phyloP scores from a whole-genome alignment of 1,284 basidiomycete genomes.

The Ganoderma lucidum region DNA sequence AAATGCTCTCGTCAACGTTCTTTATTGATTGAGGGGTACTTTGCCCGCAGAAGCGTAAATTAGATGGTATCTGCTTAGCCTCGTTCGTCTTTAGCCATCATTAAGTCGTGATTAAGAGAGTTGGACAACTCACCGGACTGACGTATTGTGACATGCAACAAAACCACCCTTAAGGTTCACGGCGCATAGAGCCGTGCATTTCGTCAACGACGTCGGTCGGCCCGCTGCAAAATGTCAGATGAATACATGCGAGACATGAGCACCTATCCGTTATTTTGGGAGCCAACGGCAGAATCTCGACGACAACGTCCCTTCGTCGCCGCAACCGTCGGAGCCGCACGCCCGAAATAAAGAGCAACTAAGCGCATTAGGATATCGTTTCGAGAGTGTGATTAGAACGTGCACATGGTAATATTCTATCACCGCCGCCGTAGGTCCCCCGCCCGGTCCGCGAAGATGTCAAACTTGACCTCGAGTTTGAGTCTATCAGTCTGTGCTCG shows the following conservation, averaged over 20 bases:
- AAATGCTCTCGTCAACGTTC: not conserved
- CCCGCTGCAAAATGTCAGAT: not conserved
- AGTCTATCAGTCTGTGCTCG: not conserved
- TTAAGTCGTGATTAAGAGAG: not conserved
- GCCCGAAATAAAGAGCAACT: not conserved
- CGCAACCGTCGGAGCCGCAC: not conserved
- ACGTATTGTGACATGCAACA: not conserved
- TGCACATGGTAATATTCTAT: constrained; percentile 5
- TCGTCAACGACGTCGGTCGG: not conserved
- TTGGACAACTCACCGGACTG: not conserved
- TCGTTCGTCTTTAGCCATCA: no score
- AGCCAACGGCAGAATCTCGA: not conserved
- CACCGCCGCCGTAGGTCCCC: not conserved
- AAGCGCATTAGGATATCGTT: constrained; percentile 6
- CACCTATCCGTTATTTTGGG: not conserved
- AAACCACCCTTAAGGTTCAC: no score
- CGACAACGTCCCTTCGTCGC: not conserved
- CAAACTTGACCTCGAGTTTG: not conserved
- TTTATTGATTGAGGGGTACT: no score
- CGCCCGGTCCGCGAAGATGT: not conserved
- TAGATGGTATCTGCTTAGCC: no score
- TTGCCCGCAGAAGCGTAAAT: no score
- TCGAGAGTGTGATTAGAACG: not conserved
- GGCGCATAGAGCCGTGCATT: not conserved
- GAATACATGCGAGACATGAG: not conserved